Percentiles rank a stretch among this genome's conserved stretches.
These are phyloP conservation scores for Conticribra guillardii DNA, from an alignment of 108 stramenopile species.

Conservation along the genomic window DNA sequence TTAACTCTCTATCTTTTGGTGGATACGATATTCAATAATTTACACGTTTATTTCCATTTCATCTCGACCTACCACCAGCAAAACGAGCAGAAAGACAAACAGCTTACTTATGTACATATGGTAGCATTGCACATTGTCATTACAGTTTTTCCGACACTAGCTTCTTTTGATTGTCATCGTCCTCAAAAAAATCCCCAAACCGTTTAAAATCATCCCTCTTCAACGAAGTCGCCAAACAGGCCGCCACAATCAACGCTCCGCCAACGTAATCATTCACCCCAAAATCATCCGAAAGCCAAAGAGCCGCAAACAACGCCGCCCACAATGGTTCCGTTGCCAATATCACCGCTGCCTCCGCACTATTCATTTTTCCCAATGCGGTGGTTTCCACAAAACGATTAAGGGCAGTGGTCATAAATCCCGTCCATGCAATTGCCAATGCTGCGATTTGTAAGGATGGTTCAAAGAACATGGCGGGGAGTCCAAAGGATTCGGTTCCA, in stretches of 20 bases:
- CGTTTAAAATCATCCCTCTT: background rate
- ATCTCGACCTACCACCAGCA: no score
- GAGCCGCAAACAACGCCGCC: constrained; percentile 67
- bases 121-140: no score
- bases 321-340: constrained; percentile 79
- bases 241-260: constrained; percentile 57
- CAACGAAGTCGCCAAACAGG: constrained; percentile 49
- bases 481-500: constrained; percentile 35
- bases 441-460: constrained; percentile 47
- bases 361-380: constrained; percentile 57
- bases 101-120: no score
- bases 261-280: constrained; percentile 48
- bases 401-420: constrained; percentile 62
- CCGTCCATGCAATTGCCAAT: constrained; percentile 62
- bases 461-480: constrained; percentile 55
- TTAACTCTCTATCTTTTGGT: no score
- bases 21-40: no score
- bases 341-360: constrained; percentile 70
- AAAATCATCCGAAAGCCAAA: constrained; percentile 50
- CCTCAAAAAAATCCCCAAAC: no score
- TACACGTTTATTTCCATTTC: no score
- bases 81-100: no score
- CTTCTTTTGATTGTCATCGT: no score
- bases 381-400: constrained; percentile 64
- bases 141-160: no score